Base-by-base conservation (phyloP, 495 filamentous ascomycete species). In the Lasiosphaeria miniovina region DNA sequence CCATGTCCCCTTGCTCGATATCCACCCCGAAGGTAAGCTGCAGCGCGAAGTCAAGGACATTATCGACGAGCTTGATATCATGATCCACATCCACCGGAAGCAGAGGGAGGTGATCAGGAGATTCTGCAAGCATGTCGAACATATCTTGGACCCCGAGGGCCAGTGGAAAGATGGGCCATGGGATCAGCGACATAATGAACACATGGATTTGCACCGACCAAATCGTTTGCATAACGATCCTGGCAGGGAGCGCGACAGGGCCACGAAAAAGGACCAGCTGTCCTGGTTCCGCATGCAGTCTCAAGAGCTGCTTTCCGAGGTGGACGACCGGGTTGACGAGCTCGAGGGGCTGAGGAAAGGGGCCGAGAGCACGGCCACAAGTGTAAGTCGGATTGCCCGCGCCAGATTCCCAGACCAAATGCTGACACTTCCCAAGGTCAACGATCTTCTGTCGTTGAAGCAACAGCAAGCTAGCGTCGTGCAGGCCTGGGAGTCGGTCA, bases 21-120 rank as follows among this genome's bases (percentile, higher is more conserved):
- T 90, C 45, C 82, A 85, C 45, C 77, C 81, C 6, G 88, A 91
- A 65, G 87, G 85, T 0, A 76, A 81, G 55, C 74, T 90, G 0
- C 79, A 88, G 3, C 71, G 80, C 0, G 87, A 91, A 61, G 76
- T 83, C 3, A 88, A 90, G 65, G 88, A 91, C 63, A 87, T 91
- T 60, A 77, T 85, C 11, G 88, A 90, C 49, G 88, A 90, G 68
- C 73, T 90, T 17, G 83, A 88, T 61, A 90, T 90, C 72, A 88
- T 90, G 73, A 75, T 83, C 32, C 73, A 81, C 1, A 84, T 88
- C 61, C 75, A 78, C n/a, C 77, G 58, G 17, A 64, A 83, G 35
- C 84, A 89, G 58, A 68, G 82, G 52, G 80, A 79, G 52, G 79
- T 83, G 3, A 78, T 88, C 49, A 76, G 79, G 49, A 76, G 78